Evolutionary conservation across 768 basidiomycete species (phyloP).

Genomic region (Lyophyllum semitale): DNA sequence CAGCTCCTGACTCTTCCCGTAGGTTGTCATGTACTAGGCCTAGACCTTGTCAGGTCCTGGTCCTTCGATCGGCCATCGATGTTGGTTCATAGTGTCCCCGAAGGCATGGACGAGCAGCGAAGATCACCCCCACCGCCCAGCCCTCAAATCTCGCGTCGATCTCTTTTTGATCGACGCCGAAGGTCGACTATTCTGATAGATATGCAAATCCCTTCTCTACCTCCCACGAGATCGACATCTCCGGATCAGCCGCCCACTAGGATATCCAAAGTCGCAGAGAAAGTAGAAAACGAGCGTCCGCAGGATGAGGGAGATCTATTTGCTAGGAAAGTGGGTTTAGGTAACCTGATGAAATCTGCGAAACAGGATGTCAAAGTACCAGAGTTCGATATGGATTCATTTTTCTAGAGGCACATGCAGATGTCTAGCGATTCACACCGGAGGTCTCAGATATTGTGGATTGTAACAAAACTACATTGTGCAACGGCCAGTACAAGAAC

Average conservation of each 20-base stretch:
- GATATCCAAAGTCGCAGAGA: slow-evolving; percentile 24
- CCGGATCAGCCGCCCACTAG: slow-evolving; percentile 34
- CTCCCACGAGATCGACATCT: slow-evolving; percentile 57
- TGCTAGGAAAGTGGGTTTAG: slow-evolving; percentile 73
- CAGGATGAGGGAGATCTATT: slow-evolving; percentile 61
- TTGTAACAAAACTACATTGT: slow-evolving; percentile 16
- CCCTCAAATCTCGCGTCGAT: slow-evolving; percentile 44
- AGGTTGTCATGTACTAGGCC: slow-evolving; percentile 93
- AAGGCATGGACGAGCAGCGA: slow-evolving; percentile 1
- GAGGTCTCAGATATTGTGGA: not conserved
- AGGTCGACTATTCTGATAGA: slow-evolving; percentile 84
- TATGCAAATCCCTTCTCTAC: slow-evolving; percentile 73
- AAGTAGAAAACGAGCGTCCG: slow-evolving; percentile 28
- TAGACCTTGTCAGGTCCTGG: slow-evolving; percentile 90
- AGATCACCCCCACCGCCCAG: slow-evolving; percentile 39
- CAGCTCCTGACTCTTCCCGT: slow-evolving; percentile 7
- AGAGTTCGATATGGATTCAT: slow-evolving; percentile 86
- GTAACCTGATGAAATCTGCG: slow-evolving; percentile 87
- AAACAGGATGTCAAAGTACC: slow-evolving; percentile 85
- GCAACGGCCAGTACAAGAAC: slow-evolving; percentile 7
- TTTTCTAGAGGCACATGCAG: slow-evolving; percentile 44
- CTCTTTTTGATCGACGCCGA: slow-evolving; percentile 57
- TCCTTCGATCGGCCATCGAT: slow-evolving; percentile 82
- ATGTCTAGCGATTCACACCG: not conserved
- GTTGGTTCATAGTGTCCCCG: slow-evolving; percentile 15